phyloP scores from a whole-genome alignment of 345 rosid genomes.

The Pseudoturritis turrita region DNA sequence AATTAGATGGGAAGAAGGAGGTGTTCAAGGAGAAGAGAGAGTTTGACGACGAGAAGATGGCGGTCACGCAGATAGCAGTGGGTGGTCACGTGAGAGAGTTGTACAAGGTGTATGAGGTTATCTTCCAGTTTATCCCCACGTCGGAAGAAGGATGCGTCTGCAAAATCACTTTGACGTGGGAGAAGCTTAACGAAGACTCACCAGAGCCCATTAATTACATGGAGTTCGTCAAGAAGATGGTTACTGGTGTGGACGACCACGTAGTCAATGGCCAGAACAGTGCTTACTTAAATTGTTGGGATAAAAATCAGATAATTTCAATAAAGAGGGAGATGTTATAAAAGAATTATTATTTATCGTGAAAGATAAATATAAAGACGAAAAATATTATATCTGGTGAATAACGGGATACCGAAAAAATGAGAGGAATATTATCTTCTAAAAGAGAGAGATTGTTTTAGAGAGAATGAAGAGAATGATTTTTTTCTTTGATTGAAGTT shows the following conservation, averaged over 20 bases:
- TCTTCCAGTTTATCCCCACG: not conserved
- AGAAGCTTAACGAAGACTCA: not conserved
- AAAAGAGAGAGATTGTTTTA: too few relatives aligned
- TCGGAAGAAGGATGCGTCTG: conserved; percentile 5
- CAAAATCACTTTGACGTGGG: conserved; percentile 20
- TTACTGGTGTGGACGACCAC: conserved; percentile 14
- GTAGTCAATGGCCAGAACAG: not conserved
- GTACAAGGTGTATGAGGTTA: not conserved
- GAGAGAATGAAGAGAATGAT: too few relatives aligned
- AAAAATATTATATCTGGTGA: too few relatives aligned
- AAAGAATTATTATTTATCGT: too few relatives aligned
- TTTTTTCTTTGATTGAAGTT: too few relatives aligned
- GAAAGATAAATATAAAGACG: too few relatives aligned
- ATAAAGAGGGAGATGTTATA: too few relatives aligned
- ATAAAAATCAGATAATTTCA: too few relatives aligned
- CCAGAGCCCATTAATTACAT: conserved; percentile 14
- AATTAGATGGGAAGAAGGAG: conserved; percentile 16
- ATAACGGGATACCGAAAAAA: too few relatives aligned
- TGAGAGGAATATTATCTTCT: too few relatives aligned
- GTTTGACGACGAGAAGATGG: conserved; percentile 5
- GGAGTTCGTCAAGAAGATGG: conserved; percentile 14
- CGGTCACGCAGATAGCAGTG: not conserved
- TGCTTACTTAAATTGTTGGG: not conserved
- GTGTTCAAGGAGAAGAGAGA: conserved; percentile 18
- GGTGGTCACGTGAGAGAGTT: not conserved